Percentiles rank a stretch among this genome's conserved stretches.
phyloP scores from a whole-genome alignment of 768 basidiomycete species.

The Pluteus cervinus region DNA sequence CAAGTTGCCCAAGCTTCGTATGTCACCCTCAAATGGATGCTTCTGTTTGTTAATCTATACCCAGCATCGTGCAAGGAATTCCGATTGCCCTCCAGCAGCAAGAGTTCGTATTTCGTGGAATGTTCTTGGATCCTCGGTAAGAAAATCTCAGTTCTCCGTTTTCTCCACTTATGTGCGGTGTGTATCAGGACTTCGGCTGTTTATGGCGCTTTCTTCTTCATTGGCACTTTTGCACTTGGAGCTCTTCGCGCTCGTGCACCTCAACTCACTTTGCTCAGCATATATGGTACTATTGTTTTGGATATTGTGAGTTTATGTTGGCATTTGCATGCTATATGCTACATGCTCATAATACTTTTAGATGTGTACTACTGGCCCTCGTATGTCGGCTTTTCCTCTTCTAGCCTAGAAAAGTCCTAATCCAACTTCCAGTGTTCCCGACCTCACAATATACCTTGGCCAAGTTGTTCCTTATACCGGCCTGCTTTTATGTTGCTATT shows the following conservation, averaged over 20 bases:
- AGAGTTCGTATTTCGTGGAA: slow-evolving; percentile 28
- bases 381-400: slow-evolving; percentile 14
- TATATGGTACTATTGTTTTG: slow-evolving; percentile 38
- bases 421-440: slow-evolving; percentile 26
- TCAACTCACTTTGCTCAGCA: slow-evolving; percentile 32
- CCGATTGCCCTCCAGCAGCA: slow-evolving; percentile 24
- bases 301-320: slow-evolving; percentile 25
- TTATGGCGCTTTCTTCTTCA: slow-evolving; percentile 37
- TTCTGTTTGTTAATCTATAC: neutral
- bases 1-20: slow-evolving; percentile 29
- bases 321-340: neutral
- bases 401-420: neutral
- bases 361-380: slow-evolving; percentile 32
- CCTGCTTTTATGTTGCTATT: slow-evolving; percentile 33
- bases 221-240: slow-evolving; percentile 35
- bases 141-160: slow-evolving; percentile 1
- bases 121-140: slow-evolving; percentile 36
- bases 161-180: neutral
- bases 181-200: slow-evolving; percentile 32
- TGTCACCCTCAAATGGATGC: slow-evolving; percentile 7
- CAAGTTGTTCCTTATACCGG: slow-evolving; percentile 33
- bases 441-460: slow-evolving; percentile 32
- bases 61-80: slow-evolving; percentile 10
- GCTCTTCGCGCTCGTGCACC: slow-evolving; percentile 31
- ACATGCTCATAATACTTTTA: slow-evolving; percentile 7